phyloP scores from a whole-genome alignment of 768 basidiomycete genomes.

The Kwoniella sp. region DNA sequence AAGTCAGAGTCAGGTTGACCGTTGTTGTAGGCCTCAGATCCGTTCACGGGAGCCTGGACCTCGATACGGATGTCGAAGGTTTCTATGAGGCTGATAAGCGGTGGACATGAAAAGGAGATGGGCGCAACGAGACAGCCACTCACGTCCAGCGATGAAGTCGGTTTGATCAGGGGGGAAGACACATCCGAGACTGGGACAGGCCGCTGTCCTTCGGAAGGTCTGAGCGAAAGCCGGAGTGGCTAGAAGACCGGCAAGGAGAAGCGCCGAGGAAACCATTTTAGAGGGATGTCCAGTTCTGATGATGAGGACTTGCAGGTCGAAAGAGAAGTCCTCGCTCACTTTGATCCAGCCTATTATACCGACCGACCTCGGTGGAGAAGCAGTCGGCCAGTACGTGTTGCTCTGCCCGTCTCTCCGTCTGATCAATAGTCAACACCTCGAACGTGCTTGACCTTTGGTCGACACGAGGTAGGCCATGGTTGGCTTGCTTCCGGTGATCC shows the following conservation, averaged over 20 bases:
- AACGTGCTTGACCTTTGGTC: too few relatives aligned
- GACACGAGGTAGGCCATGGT: too few relatives aligned
- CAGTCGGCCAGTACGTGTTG: too few relatives aligned
- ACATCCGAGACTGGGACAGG: constrained; percentile 47
- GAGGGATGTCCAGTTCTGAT: too few relatives aligned
- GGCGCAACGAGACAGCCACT: neutral
- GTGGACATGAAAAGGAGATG: neutral
- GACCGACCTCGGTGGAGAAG: too few relatives aligned
- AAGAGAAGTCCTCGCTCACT: constrained; percentile 1
- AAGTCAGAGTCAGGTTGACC: constrained; percentile 46
- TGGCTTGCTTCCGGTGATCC: too few relatives aligned
- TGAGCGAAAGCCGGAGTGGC: constrained; percentile 29
- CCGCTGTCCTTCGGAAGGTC: constrained; percentile 40
- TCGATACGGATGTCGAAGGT: constrained; percentile 34
- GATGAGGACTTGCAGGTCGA: constrained; percentile 14
- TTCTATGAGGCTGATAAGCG: neutral
- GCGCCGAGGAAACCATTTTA: constrained; percentile 4
- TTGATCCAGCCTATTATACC: too few relatives aligned
- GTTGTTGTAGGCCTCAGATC: constrained; percentile 49
- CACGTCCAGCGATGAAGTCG: constrained; percentile 43
- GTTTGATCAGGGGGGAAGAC: constrained; percentile 46
- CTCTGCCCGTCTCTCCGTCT: too few relatives aligned
- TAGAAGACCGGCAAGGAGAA: constrained; percentile 13
- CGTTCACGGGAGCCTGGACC: constrained; percentile 52
- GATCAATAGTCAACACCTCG: too few relatives aligned